Evolutionary conservation across 768 basidiomycete genomes (phyloP), one percentile per base, ranked within the genome.

Genomic region (Nevesoporus exiguus): DNA sequence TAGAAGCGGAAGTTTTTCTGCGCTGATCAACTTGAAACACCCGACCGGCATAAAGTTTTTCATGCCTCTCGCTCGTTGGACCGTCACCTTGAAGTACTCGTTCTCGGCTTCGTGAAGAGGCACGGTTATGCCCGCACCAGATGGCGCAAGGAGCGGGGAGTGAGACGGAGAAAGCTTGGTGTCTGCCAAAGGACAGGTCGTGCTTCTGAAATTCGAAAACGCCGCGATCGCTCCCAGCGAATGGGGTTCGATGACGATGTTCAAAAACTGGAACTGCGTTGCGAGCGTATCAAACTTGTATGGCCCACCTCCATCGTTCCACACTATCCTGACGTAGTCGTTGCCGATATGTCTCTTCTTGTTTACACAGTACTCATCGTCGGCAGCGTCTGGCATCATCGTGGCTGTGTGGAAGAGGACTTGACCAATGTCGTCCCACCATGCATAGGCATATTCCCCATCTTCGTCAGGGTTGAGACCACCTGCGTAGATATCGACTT

Each of bases 351-450:
- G 92, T 34, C 88, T 79, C 70, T 98, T 98, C 77, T 99, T 99
- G 76, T 85, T 80, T 58, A 81, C 85, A 61, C 81, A 85, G 46
- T 82, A 78, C 2, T 83, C 82, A 68, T 93, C 91, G 50, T 84
- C 71, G 8, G 72, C 59, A 43, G 76, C 77, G 50, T 85, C 88
- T 4, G 97, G 97, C 96, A 98, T 98, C 77, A 99, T 86, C 2
- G 97, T 98, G 9, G 96, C 90, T 3, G 93, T 88, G 71, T 98
- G 97, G 68, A 90, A 99, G 50, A 98, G 79, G 56, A 97, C 84
- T 67, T 98, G 95, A 5, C 89, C 85, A 47, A 98, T 94, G 64
- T 98, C 94, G 69, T 98, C 94, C 92, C 95, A 97, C 95, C 96
- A 99, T 0, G 95, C 93, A 66, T 98, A 98, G 0, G 96, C 92